These are phyloP conservation scores for Apiotrichum porosum DNA, from an alignment of 1,284 basidiomycete species.

Conservation along the genomic window DNA sequence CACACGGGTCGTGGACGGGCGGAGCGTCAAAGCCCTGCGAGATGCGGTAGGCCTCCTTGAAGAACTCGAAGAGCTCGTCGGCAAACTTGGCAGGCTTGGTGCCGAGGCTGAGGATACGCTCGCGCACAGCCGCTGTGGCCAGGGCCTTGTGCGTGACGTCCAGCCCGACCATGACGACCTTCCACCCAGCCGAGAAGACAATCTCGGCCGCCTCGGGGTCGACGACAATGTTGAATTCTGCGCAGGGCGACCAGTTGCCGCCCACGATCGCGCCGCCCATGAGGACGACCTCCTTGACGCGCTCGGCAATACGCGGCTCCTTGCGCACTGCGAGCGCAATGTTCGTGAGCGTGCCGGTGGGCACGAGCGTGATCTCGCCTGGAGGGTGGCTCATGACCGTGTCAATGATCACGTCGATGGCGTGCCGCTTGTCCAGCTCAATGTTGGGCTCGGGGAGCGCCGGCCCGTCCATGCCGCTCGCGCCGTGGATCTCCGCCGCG, in stretches of 20 bases:
- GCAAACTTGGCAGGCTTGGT: slow-evolving; percentile 10
- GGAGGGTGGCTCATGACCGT: slow-evolving; percentile 7
- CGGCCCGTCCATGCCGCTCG: slow-evolving; percentile 12
- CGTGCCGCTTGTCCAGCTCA: slow-evolving; percentile 7
- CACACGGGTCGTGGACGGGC: slow-evolving; percentile 19
- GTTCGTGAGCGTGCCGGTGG: slow-evolving; percentile 22
- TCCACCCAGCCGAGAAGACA: slow-evolving; percentile 11
- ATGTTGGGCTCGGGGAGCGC: slow-evolving; percentile 2
- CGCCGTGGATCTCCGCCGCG: slow-evolving; percentile 11
- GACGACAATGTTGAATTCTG: slow-evolving; percentile 22
- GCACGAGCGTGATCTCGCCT: slow-evolving; percentile 14
- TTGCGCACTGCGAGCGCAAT: slow-evolving; percentile 13
- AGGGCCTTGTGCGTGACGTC: slow-evolving; percentile 20
- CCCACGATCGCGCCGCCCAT: slow-evolving; percentile 19
- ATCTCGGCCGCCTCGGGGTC: slow-evolving; percentile 21
- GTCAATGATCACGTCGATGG: slow-evolving; percentile 13
- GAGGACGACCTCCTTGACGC: slow-evolving; percentile 15
- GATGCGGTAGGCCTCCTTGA: slow-evolving; percentile 5
- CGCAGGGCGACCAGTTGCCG: slow-evolving; percentile 13
- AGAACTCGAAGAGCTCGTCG: slow-evolving; percentile 11
- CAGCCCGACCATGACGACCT: slow-evolving; percentile 17
- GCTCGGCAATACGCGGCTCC: slow-evolving; percentile 4
- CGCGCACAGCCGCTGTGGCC: slow-evolving; percentile 3
- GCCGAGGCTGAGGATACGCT: slow-evolving; percentile 8
- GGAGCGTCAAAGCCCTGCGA: slow-evolving; percentile 13